Evolutionary conservation across 495 filamentous ascomycete genomes (phyloP).

Genomic region (Talaromyces borbonicus): DNA sequence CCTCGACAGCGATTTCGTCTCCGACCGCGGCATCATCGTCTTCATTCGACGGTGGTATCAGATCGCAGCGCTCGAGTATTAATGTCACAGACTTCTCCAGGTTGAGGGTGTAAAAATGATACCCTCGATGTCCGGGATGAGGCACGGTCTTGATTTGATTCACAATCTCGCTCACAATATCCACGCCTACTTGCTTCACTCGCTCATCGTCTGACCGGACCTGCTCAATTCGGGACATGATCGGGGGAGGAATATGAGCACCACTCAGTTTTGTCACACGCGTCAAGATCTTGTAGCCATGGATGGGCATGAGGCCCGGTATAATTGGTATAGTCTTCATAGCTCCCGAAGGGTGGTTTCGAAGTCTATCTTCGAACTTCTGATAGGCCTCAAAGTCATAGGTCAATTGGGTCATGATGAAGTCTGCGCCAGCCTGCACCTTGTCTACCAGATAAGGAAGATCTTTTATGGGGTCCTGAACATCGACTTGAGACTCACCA

Average conservation of each 20-base stretch:
- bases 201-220: constrained; percentile 86
- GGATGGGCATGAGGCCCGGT: constrained; percentile 93
- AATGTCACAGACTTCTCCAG: constrained; percentile 93
- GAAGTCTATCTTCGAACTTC: constrained; percentile 64
- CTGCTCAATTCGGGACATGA: constrained; percentile 63
- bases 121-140: constrained; percentile 55
- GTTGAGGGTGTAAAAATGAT: constrained; percentile 97
- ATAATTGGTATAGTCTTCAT: constrained; percentile 89
- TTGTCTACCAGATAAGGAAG: constrained; percentile 89
- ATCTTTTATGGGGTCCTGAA: constrained; percentile 71
- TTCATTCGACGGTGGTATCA: constrained; percentile 61
- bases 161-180: constrained; percentile 35
- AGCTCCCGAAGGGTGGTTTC: constrained; percentile 71
- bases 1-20: constrained; percentile 27
- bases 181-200: constrained; percentile 56
- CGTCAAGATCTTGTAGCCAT: constrained; percentile 91
- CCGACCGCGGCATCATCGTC: constrained; percentile 40
- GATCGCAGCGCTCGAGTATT: constrained; percentile 73
- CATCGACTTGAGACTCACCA: constrained; percentile 72
- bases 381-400: constrained; percentile 79
- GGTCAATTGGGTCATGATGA: constrained; percentile 99
- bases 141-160: constrained; percentile 52
- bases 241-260: constrained; percentile 60
- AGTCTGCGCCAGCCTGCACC: constrained; percentile 84
- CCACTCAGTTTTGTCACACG: constrained; percentile 93